Percentiles rank a stretch among this genome's conserved stretches.
Evolutionary conservation across 805 yeast genomes (phyloP).

Genomic region (Candida odintsovae): DNA sequence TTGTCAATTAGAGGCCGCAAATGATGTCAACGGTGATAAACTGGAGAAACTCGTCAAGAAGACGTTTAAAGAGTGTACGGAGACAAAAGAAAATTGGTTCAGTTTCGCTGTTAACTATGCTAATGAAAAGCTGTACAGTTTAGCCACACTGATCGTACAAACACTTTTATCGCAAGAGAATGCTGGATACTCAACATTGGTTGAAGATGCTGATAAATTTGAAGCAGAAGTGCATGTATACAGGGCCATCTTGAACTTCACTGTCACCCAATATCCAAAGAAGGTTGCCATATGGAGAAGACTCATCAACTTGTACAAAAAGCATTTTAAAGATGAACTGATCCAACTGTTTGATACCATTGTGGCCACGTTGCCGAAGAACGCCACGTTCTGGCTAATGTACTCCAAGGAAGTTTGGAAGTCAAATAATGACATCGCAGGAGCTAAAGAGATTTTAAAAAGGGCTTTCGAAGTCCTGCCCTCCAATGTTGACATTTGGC

Average conservation of each 20-base stretch:
- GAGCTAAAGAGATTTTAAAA: constrained; percentile 48
- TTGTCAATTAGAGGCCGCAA: constrained; percentile 58
- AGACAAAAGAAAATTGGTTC: constrained; percentile 46
- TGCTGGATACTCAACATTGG: constrained; percentile 20
- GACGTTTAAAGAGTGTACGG: constrained; percentile 38
- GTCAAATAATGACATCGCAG: constrained; percentile 35
- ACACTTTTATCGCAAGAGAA: constrained; percentile 32
- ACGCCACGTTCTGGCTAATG: constrained; percentile 53
- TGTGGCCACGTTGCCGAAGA: constrained; percentile 40
- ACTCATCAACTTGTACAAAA: constrained; percentile 34
- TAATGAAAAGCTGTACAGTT: constrained; percentile 34
- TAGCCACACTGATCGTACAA: constrained; percentile 50
- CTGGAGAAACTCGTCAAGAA: constrained; percentile 42
- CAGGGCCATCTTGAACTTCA: constrained; percentile 41
- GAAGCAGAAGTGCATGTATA: constrained; percentile 15
- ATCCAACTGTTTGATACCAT: constrained; percentile 49
- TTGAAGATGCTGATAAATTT: constrained; percentile 20
- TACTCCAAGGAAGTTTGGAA: constrained; percentile 69
- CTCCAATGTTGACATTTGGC: constrained; percentile 51
- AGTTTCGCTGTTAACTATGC: constrained; percentile 50
- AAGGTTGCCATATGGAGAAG: constrained; percentile 43
- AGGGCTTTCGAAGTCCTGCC: constrained; percentile 41
- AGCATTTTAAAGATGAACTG: constrained; percentile 26
- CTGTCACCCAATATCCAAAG: constrained; percentile 42
- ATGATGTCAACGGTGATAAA: constrained; percentile 36